These are phyloP conservation scores for Prosopis cineraria DNA, from an alignment of 306 rosid genomes.

Conservation along the genomic window DNA sequence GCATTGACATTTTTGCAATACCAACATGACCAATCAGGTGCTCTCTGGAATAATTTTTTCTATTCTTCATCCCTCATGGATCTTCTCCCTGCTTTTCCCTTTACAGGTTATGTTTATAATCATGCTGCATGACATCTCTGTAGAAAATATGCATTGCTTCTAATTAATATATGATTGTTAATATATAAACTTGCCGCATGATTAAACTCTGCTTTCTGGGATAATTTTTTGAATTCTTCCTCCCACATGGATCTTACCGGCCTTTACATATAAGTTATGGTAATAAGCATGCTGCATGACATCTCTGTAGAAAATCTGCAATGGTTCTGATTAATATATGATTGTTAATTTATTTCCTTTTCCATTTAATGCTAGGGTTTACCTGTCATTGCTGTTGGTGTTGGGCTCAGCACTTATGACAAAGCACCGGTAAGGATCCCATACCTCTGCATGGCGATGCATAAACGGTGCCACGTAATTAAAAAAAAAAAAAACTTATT, in stretches of 20 bases:
- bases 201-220: neutral
- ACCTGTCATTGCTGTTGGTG: conserved; percentile 87
- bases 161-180: neutral
- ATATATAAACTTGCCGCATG: neutral
- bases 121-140: neutral
- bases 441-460: conserved; percentile 9
- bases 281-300: neutral
- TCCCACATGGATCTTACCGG: neutral
- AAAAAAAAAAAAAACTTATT: neutral
- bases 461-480: conserved; percentile 16
- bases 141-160: conserved; percentile 3
- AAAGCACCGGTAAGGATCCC: conserved; percentile 88
- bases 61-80: neutral
- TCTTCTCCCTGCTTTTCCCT: conserved; percentile 9
- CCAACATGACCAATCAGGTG: neutral
- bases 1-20: neutral
- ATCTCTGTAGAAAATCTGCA: conserved; percentile 18
- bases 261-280: neutral
- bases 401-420: conserved; percentile 89
- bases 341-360: conserved; percentile 29
- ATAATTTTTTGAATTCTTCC: neutral
- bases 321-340: neutral
- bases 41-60: neutral
- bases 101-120: neutral
- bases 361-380: conserved; percentile 63